phyloP scores from a whole-genome alignment of 2,329 filamentous ascomycete species.

The Alternaria rosae region DNA sequence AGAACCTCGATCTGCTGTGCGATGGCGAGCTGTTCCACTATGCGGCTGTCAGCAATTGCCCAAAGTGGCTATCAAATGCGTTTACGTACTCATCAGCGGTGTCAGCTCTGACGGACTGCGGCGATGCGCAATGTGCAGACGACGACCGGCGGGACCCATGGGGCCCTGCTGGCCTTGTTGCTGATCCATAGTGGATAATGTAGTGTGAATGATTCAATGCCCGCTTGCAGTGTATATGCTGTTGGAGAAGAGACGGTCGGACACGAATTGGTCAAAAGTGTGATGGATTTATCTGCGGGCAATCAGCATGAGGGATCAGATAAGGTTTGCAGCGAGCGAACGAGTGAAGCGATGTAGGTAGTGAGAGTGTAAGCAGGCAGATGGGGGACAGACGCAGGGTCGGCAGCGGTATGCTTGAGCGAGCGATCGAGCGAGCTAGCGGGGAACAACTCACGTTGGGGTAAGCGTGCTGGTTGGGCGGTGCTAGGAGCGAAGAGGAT shows the following conservation, averaged over 20 bases:
- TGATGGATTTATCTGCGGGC: conserved; percentile 35
- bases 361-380: conserved; percentile 11
- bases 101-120: conserved; percentile 97
- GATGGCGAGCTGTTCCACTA: conserved; percentile 97
- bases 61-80: conserved; percentile 7
- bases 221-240: conserved; percentile 29
- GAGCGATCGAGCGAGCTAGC: conserved; percentile 37
- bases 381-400: conserved; percentile 24
- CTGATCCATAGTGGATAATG: conserved; percentile 53
- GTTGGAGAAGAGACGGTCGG: conserved; percentile 35
- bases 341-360: not conserved
- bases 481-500: conserved; percentile 36
- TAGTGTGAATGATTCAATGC: conserved; percentile 32
- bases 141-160: conserved; percentile 79
- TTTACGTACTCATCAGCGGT: conserved; percentile 92
- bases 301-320: conserved; percentile 22
- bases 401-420: conserved; percentile 28
- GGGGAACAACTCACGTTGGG: conserved; percentile 38
- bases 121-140: conserved; percentile 95
- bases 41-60: conserved; percentile 32
- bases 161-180: conserved; percentile 63
- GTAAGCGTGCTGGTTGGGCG: conserved; percentile 27
- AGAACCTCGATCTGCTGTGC: conserved; percentile 98
- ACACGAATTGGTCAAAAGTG: conserved; percentile 31
- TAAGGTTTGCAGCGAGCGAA: not conserved